Percentiles rank a stretch among this genome's conserved stretches.
Conservation (phyloP, 1,139 yeast species). For the Nakaseomyces delphensis region DNA sequence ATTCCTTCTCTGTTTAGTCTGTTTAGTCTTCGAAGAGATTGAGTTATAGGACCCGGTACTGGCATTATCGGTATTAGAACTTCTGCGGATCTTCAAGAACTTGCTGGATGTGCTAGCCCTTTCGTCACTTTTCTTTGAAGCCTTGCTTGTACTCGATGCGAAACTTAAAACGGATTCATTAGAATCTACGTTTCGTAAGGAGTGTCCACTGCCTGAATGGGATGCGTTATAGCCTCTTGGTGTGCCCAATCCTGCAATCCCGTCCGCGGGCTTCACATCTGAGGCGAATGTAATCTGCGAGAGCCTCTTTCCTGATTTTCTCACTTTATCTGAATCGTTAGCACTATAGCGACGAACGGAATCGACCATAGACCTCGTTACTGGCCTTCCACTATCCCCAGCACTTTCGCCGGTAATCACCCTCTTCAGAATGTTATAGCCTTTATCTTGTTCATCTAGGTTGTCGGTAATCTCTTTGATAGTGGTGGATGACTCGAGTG, state of each 20-base stretch:
- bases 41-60: background rate
- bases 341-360: background rate
- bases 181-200: background rate
- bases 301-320: background rate
- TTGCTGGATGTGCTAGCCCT: background rate
- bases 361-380: constrained; percentile 9
- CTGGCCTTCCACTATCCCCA: background rate
- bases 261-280: constrained; percentile 10
- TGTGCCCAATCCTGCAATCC: constrained; percentile 10
- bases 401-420: constrained; percentile 22
- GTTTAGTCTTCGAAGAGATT: background rate
- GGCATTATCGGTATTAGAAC: constrained; percentile 2
- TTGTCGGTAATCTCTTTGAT: constrained; percentile 17
- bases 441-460: constrained; percentile 7
- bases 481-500: constrained; percentile 21
- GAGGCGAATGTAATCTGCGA: constrained; percentile 12
- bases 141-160: constrained; percentile 1
- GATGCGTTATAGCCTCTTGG: background rate
- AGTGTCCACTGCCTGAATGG: background rate
- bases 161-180: constrained; percentile 1
- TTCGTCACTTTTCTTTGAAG: background rate
- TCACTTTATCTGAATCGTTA: background rate
- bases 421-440: constrained; percentile 19
- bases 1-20: background rate
- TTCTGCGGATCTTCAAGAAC: constrained; percentile 1